A percentile compares a stretch with the other conserved stretches of the same genome.
These are phyloP conservation scores for Colletotrichum tanaceti DNA, from an alignment of 2,329 filamentous ascomycete genomes.

Conservation along the genomic window DNA sequence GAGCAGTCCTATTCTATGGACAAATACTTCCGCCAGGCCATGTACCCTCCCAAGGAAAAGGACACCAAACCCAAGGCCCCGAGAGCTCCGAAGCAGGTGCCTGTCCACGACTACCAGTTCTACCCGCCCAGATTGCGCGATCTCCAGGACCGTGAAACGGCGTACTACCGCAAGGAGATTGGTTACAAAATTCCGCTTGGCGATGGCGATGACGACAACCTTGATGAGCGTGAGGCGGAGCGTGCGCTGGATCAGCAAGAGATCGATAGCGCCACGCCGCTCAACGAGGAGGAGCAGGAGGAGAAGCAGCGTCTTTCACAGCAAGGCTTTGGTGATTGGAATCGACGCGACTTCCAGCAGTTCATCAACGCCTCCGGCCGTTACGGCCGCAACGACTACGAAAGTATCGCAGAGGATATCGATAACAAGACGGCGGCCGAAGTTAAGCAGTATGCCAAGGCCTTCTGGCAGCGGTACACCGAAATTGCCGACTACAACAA, in stretches of 20 bases:
- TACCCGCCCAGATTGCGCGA: constrained; percentile 87
- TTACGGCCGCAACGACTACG: constrained; percentile 88
- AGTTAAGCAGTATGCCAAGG: constrained; percentile 90
- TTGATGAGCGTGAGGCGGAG: constrained; percentile 87
- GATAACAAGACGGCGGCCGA: constrained; percentile 89
- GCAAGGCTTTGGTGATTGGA: constrained; percentile 94
- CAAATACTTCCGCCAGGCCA: constrained; percentile 94
- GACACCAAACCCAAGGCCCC: constrained; percentile 95
- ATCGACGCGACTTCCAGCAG: constrained; percentile 96
- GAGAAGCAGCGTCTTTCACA: constrained; percentile 86
- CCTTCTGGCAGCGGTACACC: constrained; percentile 95
- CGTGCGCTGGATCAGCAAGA: constrained; percentile 88
- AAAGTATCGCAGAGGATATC: constrained; percentile 86
- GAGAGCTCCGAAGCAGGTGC: constrained; percentile 91
- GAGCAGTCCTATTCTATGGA: constrained; percentile 99
- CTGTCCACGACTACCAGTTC: constrained; percentile 97
- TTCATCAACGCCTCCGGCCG: constrained; percentile 96
- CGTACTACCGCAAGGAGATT: constrained; percentile 95
- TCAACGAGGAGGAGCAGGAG: constrained; percentile 89
- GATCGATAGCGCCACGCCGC: constrained; percentile 88
- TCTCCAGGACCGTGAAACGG: constrained; percentile 95
- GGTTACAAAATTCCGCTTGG: constrained; percentile 92
- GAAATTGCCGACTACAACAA: constrained; percentile 92
- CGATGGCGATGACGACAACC: constrained; percentile 87
- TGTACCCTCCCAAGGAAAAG: constrained; percentile 82